Evolutionary conservation across 352 stramenopile species (phyloP).

Genomic region (Globisporangium camurandrum): DNA sequence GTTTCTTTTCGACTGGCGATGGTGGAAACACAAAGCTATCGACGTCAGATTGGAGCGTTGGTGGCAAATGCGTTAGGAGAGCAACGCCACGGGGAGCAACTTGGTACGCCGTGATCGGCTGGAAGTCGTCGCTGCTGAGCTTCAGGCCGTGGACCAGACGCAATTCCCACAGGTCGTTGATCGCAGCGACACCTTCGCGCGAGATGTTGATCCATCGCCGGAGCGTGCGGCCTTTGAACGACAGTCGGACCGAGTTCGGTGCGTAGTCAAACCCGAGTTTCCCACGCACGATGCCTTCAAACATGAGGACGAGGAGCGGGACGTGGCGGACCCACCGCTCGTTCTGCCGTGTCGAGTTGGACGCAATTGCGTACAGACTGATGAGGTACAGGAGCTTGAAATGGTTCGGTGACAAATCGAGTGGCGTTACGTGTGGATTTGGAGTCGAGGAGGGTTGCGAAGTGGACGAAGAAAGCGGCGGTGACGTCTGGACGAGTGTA

Average conservation of each 20-base stretch:
- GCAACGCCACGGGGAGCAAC: slow-evolving; percentile 86
- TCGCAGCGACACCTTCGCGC: slow-evolving; percentile 92
- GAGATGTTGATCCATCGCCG: slow-evolving; percentile 91
- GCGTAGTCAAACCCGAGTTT: slow-evolving; percentile 97
- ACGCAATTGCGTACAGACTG: slow-evolving; percentile 90
- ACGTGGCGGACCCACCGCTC: slow-evolving; percentile 95
- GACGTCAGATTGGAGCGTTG: slow-evolving; percentile 58
- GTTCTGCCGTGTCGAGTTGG: slow-evolving; percentile 85
- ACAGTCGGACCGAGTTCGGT: slow-evolving; percentile 90
- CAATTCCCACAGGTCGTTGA: slow-evolving; percentile 92
- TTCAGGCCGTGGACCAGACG: slow-evolving; percentile 92
- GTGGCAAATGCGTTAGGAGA: slow-evolving; percentile 78
- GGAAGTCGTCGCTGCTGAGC: slow-evolving; percentile 90
- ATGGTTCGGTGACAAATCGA: slow-evolving; percentile 90
- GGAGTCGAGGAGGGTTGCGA: too few species aligned
- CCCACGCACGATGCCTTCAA: slow-evolving; percentile 92
- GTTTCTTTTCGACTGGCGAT: slow-evolving; percentile 27
- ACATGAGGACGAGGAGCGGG: slow-evolving; percentile 94
- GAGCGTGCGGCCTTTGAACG: slow-evolving; percentile 83
- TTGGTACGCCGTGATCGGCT: slow-evolving; percentile 95
- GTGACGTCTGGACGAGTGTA: too few species aligned
- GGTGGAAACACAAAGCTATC: slow-evolving; percentile 60
- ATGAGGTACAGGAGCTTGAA: slow-evolving; percentile 96
- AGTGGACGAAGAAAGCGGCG: too few species aligned
- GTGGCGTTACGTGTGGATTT: slow-evolving; percentile 3